These are phyloP conservation scores for Colletotrichum melonis DNA, from an alignment of 2,329 filamentous ascomycete genomes.

Conservation along the genomic window DNA sequence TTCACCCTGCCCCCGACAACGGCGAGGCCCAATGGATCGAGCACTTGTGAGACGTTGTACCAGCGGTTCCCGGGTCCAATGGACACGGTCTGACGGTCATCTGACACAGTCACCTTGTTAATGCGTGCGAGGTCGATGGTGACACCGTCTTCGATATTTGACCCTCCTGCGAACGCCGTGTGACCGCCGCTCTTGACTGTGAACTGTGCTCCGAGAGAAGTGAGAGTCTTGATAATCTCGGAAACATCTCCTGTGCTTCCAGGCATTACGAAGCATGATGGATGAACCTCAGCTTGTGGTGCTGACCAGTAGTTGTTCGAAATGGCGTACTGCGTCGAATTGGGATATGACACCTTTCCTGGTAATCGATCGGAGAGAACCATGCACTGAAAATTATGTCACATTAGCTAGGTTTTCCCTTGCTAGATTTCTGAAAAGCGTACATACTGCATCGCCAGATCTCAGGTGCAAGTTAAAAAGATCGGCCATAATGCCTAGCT, in stretches of 20 bases:
- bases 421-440: too few relatives aligned
- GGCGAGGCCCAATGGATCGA: slow-evolving; percentile 52
- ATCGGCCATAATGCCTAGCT: not conserved
- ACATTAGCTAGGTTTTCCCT: not conserved
- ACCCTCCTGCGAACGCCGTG: slow-evolving; percentile 55
- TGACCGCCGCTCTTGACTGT: slow-evolving; percentile 65
- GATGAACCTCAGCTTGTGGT: slow-evolving; percentile 41
- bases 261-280: slow-evolving; percentile 41
- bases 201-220: slow-evolving; percentile 47
- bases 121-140: slow-evolving; percentile 57
- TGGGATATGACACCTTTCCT: slow-evolving; percentile 37
- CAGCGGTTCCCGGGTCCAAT: slow-evolving; percentile 58
- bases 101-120: slow-evolving; percentile 46
- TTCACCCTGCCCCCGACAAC: slow-evolving; percentile 57
- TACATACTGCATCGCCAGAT: not conserved
- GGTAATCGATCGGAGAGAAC: slow-evolving; percentile 36
- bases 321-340: slow-evolving; percentile 37
- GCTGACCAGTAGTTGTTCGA: slow-evolving; percentile 47
- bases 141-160: slow-evolving; percentile 53
- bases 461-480: not conserved
- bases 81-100: slow-evolving; percentile 47
- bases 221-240: slow-evolving; percentile 38
- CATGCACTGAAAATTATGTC: slow-evolving; percentile 30
- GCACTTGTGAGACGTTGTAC: slow-evolving; percentile 51
- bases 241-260: slow-evolving; percentile 43